A percentile compares a stretch with the other conserved stretches of the same genome.
Evolutionary conservation across 495 filamentous ascomycete species (phyloP).

Genomic region (Xylaria bambusicola): DNA sequence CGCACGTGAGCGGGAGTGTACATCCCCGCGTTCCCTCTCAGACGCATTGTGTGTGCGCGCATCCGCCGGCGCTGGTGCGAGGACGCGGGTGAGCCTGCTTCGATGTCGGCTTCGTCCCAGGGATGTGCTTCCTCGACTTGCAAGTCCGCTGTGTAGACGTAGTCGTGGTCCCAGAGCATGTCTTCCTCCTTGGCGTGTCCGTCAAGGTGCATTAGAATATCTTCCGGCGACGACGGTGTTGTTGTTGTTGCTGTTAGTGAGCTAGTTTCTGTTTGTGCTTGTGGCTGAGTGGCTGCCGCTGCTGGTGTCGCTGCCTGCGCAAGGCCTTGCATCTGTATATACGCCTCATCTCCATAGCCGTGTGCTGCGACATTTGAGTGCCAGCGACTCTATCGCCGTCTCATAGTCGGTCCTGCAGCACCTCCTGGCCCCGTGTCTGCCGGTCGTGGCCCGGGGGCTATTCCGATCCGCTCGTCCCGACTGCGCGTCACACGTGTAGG

Average conservation of each 20-base stretch:
- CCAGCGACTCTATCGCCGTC: conserved; percentile 28
- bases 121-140: conserved; percentile 3
- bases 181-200: not conserved
- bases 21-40: not conserved
- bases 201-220: not conserved
- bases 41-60: conserved; percentile 7
- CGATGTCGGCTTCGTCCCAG: not conserved
- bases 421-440: conserved; percentile 14
- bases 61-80: conserved; percentile 3
- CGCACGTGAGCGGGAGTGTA: not conserved
- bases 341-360: not conserved
- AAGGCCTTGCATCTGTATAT: not conserved
- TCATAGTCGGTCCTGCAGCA: conserved; percentile 18
- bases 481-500: conserved; percentile 34
- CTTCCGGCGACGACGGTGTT: not conserved
- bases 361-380: conserved; percentile 6
- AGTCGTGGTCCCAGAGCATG: not conserved
- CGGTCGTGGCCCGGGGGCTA: conserved; percentile 20
- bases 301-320: not conserved
- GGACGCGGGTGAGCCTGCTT: conserved; percentile 1
- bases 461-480: conserved; percentile 39
- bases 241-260: not conserved
- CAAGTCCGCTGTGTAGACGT: not conserved
- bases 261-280: not conserved
- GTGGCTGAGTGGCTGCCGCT: not conserved